Conservation (phyloP, 2,329 filamentous ascomycete genomes). For the Pseudopithomyces maydicus region DNA sequence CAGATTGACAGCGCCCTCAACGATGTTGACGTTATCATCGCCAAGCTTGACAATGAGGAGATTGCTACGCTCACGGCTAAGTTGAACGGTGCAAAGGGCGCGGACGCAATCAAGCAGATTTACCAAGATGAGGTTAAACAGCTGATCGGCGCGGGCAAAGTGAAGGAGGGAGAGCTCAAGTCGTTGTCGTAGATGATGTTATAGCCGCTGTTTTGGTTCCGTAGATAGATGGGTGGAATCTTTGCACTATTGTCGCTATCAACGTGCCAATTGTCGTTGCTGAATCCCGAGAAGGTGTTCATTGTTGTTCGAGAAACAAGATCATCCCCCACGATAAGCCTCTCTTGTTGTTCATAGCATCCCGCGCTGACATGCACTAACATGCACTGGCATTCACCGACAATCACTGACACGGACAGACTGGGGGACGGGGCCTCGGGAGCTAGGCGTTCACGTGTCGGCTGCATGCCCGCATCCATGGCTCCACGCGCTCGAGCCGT, state of each 20-base stretch:
- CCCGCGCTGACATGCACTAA: not conserved
- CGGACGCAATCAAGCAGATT: constrained; percentile 81
- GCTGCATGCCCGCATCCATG: not conserved
- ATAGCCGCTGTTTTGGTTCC: not conserved
- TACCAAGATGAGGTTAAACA: constrained; percentile 80
- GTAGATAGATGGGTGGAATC: not conserved
- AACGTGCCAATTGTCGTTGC: too few species aligned
- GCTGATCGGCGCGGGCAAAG: constrained; percentile 79
- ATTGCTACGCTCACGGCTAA: constrained; percentile 81
- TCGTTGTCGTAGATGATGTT: constrained; percentile 47
- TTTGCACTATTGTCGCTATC: too few species aligned
- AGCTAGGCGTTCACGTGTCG: not conserved
- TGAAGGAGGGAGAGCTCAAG: constrained; percentile 84
- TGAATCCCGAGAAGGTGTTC: too few species aligned
- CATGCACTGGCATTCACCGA: too few species aligned
- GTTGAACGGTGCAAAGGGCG: constrained; percentile 77
- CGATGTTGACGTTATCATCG: constrained; percentile 85
- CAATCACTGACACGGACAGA: not conserved
- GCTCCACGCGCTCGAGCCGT: not conserved
- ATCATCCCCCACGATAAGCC: too few species aligned
- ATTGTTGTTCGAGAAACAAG: too few species aligned
- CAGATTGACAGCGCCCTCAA: constrained; percentile 82
- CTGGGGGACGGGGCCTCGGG: not conserved
- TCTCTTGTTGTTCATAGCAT: too few species aligned
- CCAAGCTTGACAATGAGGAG: constrained; percentile 89